Evolutionary conservation across 2,329 filamentous ascomycete genomes (phyloP), one percentile per base, ranked within the genome.

Genomic region (Calonectria hawksworthii): DNA sequence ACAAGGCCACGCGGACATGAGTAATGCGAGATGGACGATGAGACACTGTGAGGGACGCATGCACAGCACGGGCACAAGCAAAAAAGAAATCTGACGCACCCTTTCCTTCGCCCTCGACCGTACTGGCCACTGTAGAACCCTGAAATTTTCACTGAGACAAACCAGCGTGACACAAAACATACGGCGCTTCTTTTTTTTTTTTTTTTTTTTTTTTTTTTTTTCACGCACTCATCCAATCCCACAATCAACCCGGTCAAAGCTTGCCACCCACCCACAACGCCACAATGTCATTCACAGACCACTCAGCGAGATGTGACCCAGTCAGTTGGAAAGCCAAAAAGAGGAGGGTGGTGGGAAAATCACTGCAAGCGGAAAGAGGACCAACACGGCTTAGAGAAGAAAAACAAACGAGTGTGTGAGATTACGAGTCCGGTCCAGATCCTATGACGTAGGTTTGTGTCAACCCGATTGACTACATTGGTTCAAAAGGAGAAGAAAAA

Each of bases 391-490:
- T 52, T 26, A 36, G 41, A 30, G 13, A 32, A 56, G 28, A 56
- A 30, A 63, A 52, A 51, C 36, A 69, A n/a, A 61, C 41, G 47
- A 38, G 52, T 44, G 56, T 30, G 56, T 63, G 56, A 63, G 34
- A 63, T 63, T 63, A 63, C 38, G 56, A 63, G 14, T 21, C 34
- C 32, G 41, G 14, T 21, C 34, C 32, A 41, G 74, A 78, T 80
- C 75, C 80, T 80, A 82, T 82, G 81, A 78, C 74, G 74, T 75
- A 76, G 41, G 38, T 30, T 47, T 47, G 32, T 64, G 30, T 63
- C 56, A 63, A 63, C 4, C 34, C 36, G 34, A 41, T 44, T 28
- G 36, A 63, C 56, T 63, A 63, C 56, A 63, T 63, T 63, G 56
- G 56, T 26, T 44, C 34, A 38, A 16, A 63, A 41, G 16, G 23